Evolutionary conservation across 495 filamentous ascomycete genomes (phyloP).

Genomic region (Penicillium nucicola): DNA sequence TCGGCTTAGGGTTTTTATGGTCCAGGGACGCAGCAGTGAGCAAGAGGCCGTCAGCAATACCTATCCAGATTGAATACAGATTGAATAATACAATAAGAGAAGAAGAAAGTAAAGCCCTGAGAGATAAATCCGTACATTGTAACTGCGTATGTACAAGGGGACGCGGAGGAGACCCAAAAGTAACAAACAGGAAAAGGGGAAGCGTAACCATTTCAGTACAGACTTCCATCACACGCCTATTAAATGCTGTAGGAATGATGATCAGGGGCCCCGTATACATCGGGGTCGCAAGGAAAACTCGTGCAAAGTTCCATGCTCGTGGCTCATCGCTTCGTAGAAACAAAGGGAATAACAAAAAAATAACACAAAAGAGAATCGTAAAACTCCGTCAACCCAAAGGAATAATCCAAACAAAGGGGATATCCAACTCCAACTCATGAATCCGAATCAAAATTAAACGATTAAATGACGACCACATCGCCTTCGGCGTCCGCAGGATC

Average conservation of each 20-base stretch:
- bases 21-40: no score
- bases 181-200: constrained; percentile 10
- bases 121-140: neutral
- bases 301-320: constrained; percentile 21
- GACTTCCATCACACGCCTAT: constrained; percentile 22
- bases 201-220: constrained; percentile 17
- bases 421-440: constrained; percentile 22
- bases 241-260: constrained; percentile 27
- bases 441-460: constrained; percentile 12
- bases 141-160: constrained; percentile 22
- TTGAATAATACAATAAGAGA: no score
- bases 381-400: constrained; percentile 19
- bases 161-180: constrained; percentile 5
- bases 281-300: constrained; percentile 10
- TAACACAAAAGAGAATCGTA: constrained; percentile 18
- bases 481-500: constrained; percentile 48
- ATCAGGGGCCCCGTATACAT: constrained; percentile 6
- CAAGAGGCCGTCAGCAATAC: no score
- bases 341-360: constrained; percentile 3
- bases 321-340: constrained; percentile 29
- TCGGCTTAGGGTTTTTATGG: no score
- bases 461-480: constrained; percentile 48
- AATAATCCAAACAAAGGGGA: constrained; percentile 15
- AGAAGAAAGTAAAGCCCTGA: no score
- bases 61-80: no score